A percentile compares a stretch with the other conserved stretches of the same genome.
Evolutionary conservation across 257 asterid species (phyloP).

Genomic region (Salvia rosmarinus): DNA sequence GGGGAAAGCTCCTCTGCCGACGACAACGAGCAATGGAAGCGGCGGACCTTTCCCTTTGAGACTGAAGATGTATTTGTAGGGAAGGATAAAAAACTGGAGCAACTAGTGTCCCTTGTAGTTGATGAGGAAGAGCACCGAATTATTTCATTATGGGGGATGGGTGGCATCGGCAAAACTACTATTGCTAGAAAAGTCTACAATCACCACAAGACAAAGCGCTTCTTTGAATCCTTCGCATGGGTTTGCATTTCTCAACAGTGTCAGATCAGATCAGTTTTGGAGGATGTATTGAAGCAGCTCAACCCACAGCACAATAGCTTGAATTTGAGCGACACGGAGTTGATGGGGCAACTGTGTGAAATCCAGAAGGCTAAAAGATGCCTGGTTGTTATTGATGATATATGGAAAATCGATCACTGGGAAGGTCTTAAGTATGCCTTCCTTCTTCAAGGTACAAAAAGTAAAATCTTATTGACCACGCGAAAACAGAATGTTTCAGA

Average conservation of each 20-base stretch:
- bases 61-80: constrained; percentile 29
- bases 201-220: background rate
- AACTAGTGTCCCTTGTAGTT: background rate
- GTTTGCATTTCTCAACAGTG: background rate
- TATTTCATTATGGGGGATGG: background rate
- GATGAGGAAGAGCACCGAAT: background rate
- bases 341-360: background rate
- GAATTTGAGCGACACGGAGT: background rate
- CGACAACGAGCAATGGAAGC: too few species aligned
- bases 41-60: constrained; percentile 6
- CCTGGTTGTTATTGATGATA: background rate
- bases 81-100: background rate
- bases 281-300: background rate
- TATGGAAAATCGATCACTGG: background rate
- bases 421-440: background rate
- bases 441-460: background rate
- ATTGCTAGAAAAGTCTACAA: constrained; percentile 16
- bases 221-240: constrained; percentile 22
- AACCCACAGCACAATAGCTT: background rate
- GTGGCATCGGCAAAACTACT: too few species aligned
- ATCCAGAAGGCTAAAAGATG: background rate
- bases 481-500: constrained; percentile 17
- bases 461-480: background rate
- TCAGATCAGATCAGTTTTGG: background rate
- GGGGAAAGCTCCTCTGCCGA: background rate